These are phyloP conservation scores for Podospora pseudocomata DNA, from an alignment of 495 filamentous ascomycete genomes.

Conservation along the genomic window DNA sequence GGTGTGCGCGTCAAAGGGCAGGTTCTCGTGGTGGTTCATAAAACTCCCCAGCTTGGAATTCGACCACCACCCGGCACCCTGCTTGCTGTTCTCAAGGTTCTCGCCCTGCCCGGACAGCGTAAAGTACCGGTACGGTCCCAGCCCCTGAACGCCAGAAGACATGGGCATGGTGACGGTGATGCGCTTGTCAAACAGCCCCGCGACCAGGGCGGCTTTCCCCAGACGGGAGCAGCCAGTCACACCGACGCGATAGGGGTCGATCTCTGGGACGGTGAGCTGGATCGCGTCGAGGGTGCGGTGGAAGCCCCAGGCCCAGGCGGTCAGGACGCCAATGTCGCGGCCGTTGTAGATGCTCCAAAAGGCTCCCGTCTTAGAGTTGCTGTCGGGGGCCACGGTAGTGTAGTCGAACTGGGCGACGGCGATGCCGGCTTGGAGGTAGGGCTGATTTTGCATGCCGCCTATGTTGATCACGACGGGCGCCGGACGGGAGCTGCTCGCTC, in stretches of 20 bases:
- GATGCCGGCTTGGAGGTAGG: slow-evolving; percentile 48
- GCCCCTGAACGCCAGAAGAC: slow-evolving; percentile 51
- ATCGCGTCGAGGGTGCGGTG: slow-evolving; percentile 51
- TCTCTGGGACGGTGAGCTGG: slow-evolving; percentile 47
- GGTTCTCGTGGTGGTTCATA: slow-evolving; percentile 46
- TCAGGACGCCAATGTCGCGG: slow-evolving; percentile 48
- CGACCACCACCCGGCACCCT: slow-evolving; percentile 52
- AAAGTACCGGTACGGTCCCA: slow-evolving; percentile 52
- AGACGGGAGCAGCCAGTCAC: slow-evolving; percentile 53
- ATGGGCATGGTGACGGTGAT: slow-evolving; percentile 56
- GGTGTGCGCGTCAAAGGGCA: slow-evolving; percentile 53
- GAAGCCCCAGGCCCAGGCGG: slow-evolving; percentile 55
- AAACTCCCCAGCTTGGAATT: slow-evolving; percentile 46
- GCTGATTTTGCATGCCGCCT: slow-evolving; percentile 51
- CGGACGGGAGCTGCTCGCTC: slow-evolving; percentile 34
- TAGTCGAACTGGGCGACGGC: slow-evolving; percentile 53
- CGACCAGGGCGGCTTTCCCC: slow-evolving; percentile 51
- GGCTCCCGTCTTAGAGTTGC: slow-evolving; percentile 49
- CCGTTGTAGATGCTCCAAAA: slow-evolving; percentile 54
- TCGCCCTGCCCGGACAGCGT: slow-evolving; percentile 51
- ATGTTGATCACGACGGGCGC: slow-evolving; percentile 54
- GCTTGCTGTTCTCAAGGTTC: slow-evolving; percentile 54
- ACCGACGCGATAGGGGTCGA: slow-evolving; percentile 44
- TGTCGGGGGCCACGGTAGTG: slow-evolving; percentile 47
- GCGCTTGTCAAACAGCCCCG: slow-evolving; percentile 49